Evolutionary conservation across 2,329 filamentous ascomycete species (phyloP).

Genomic region (Colletotrichum costaricense): DNA sequence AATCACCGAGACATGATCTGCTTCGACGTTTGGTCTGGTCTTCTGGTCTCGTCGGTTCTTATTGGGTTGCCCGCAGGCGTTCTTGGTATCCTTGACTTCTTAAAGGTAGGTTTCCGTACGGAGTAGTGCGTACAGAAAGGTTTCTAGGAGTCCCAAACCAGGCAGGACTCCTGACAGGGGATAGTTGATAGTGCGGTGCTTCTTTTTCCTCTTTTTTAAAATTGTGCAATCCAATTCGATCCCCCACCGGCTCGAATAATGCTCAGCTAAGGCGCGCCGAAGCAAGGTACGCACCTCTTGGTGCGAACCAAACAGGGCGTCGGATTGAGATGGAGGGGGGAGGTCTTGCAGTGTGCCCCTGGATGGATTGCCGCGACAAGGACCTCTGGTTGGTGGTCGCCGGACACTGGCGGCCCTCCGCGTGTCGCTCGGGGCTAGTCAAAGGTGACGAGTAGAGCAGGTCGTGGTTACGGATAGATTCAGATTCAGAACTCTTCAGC

Average conservation of each 20-base stretch:
- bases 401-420: not conserved
- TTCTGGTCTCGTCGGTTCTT: not conserved
- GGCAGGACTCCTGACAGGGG: slow-evolving; percentile 30
- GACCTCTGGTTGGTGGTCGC: not conserved
- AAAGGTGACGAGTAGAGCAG: slow-evolving; percentile 7
- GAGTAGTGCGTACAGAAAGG: not conserved
- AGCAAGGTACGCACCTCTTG: slow-evolving; percentile 24
- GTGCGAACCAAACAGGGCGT: slow-evolving; percentile 24
- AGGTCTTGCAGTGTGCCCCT: slow-evolving; percentile 14
- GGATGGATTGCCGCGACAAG: not conserved
- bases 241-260: slow-evolving; percentile 18
- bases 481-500: slow-evolving; percentile 13
- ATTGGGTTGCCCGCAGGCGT: not conserved
- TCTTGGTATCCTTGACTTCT: not conserved
- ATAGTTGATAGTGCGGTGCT: slow-evolving; percentile 14
- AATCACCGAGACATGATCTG: slow-evolving; percentile 53
- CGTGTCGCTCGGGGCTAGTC: not conserved
- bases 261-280: slow-evolving; percentile 15
- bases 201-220: slow-evolving; percentile 24
- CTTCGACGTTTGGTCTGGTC: slow-evolving; percentile 39
- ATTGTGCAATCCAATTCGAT: slow-evolving; percentile 33
- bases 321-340: slow-evolving; percentile 25
- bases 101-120: not conserved
- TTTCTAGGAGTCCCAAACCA: slow-evolving; percentile 1
- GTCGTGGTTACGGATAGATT: slow-evolving; percentile 1